Evolutionary conservation across 306 rosid species (phyloP), one percentile per base, ranked within the genome.

Genomic region (Lablab purpureus): DNA sequence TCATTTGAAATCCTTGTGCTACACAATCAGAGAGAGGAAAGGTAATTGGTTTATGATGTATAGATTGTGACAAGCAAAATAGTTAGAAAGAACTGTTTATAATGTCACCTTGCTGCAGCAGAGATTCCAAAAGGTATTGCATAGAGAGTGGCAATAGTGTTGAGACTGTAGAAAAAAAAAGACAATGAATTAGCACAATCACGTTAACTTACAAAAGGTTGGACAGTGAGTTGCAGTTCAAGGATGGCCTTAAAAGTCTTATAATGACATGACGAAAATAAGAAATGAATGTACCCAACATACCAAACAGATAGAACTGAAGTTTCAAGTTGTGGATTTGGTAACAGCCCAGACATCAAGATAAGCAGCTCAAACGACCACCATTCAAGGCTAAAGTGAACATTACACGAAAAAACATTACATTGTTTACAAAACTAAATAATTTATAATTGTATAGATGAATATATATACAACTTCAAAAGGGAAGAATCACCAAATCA

Each of bases 271-370:
- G 25, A 13, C 13, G 4, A 5, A 4, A 2, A 2, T 4, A 21
- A 40, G 2, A 30, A 7, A 36, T 47, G 3, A 50, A 34, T 78
- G 30, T 17, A 13, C 55, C 25, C 0, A 49, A 14, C 62, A 47
- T 84, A 93, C 98, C 98, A 89, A 65, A 92, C 83, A 11, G 97
- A 89, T 36, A 94, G 85, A 56, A 92, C 93, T 4, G 97, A 92
- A 66, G 97, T 89, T 80, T 92, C 94, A 54, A 94, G 94, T 84
- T 88, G 81, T 21, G 97, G 97, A 89, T 89, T 92, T 34, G 94
- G 94, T 50, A 94, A 82, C 55, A 92, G 89, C 40, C 98, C 97
- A 59, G 97, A 87, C 22, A 92, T 36, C 79, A 92, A 69, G 22
- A 82, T 66, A 23, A 90, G 86, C 56, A 92, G 80, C 87, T 92